Conservation (phyloP, 2,329 filamentous ascomycete species). For the Pseudogymnoascus sp. region DNA sequence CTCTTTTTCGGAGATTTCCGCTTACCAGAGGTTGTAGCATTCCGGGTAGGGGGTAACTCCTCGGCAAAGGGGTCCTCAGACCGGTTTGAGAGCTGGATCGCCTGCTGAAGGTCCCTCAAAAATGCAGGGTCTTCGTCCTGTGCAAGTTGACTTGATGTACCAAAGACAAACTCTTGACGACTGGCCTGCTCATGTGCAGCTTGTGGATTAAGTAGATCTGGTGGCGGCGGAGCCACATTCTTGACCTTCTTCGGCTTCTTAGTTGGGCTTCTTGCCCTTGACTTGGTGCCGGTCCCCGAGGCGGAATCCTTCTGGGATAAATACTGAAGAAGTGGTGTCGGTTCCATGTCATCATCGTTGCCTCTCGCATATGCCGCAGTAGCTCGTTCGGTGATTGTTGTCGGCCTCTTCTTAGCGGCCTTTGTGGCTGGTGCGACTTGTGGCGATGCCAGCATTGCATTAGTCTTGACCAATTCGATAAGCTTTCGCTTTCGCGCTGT, state of each 20-base stretch:
- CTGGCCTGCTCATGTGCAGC: constrained; percentile 58
- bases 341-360: constrained; percentile 26
- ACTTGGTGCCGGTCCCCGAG: constrained; percentile 12
- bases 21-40: background rate
- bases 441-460: constrained; percentile 17
- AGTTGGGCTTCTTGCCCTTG: constrained; percentile 18
- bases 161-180: constrained; percentile 72
- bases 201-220: constrained; percentile 57
- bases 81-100: constrained; percentile 51
- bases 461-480: constrained; percentile 41
- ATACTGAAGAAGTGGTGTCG: constrained; percentile 39
- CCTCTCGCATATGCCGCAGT: constrained; percentile 57
- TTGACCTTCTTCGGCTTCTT: constrained; percentile 31
- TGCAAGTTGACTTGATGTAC: constrained; percentile 76
- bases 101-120: constrained; percentile 53
- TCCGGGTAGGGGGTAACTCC: background rate
- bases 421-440: constrained; percentile 40
- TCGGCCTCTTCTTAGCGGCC: constrained; percentile 57
- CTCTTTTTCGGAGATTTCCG: constrained; percentile 12
- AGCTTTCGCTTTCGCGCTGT: constrained; percentile 47
- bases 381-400: constrained; percentile 70
- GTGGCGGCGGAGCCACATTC: constrained; percentile 30
- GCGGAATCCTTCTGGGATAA: constrained; percentile 26
- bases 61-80: constrained; percentile 21
- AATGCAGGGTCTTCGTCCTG: constrained; percentile 62